Percentiles rank a stretch among this genome's conserved stretches.
Conservation (phyloP, 2,329 filamentous ascomycete species). For the Aspergillus clavatus region DNA sequence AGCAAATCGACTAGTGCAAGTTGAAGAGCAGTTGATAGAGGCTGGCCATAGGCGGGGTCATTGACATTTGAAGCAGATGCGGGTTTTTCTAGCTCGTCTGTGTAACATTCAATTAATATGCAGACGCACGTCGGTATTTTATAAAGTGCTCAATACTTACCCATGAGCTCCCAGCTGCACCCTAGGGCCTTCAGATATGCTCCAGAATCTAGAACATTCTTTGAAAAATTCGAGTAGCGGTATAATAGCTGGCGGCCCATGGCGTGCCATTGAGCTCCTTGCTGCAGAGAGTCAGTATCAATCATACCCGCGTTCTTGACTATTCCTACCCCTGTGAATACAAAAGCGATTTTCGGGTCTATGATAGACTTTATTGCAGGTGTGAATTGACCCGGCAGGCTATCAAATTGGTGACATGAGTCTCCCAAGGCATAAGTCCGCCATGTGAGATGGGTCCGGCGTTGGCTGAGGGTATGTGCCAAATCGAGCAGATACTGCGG, state of each 20-base stretch:
- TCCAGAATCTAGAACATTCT: constrained; percentile 6
- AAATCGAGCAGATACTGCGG: not conserved
- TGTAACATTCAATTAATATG: not conserved
- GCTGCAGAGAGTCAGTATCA: constrained; percentile 7
- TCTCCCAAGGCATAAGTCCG: not conserved
- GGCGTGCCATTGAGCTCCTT: constrained; percentile 26
- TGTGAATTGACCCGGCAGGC: not conserved
- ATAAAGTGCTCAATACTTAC: not conserved
- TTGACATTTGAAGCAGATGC: not conserved
- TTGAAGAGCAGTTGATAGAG: not conserved
- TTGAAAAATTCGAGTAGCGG: constrained; percentile 11
- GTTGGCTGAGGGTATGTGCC: constrained; percentile 3
- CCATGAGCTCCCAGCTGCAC: constrained; percentile 9
- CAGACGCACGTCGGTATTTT: not conserved
- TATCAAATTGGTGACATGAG: not conserved
- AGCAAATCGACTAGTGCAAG: not conserved
- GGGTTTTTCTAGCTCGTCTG: not conserved
- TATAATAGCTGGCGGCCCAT: constrained; percentile 24
- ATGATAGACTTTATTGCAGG: not conserved
- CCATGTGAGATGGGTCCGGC: constrained; percentile 1
- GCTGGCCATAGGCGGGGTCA: not conserved
- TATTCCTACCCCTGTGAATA: not conserved
- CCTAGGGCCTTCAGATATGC: constrained; percentile 11
- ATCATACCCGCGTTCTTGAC: not conserved
- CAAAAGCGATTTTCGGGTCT: not conserved